A percentile compares a stretch with the other conserved stretches of the same genome.
Conservation (phyloP, 352 stramenopile species). For the Globisporangium sylvaticum region DNA sequence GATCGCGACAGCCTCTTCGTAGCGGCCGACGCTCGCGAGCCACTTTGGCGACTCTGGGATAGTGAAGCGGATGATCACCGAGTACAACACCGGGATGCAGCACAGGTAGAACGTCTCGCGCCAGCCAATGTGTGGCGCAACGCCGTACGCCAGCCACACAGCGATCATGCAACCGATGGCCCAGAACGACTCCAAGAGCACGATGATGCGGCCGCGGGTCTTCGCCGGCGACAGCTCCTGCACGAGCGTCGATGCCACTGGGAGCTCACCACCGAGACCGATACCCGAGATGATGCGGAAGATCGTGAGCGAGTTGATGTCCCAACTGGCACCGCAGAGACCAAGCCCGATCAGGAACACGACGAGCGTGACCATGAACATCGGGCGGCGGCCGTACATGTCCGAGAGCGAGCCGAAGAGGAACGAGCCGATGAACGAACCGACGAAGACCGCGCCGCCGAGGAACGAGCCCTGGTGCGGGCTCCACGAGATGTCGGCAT, state of each 20-base stretch:
- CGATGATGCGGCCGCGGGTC: constrained; percentile 58
- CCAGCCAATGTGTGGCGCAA: constrained; percentile 51
- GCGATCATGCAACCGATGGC: constrained; percentile 55
- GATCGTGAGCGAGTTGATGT: constrained; percentile 48
- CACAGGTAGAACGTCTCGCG: constrained; percentile 55
- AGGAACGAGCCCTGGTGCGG: constrained; percentile 37
- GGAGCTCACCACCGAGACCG: constrained; percentile 57
- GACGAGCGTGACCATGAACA: constrained; percentile 67
- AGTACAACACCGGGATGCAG: constrained; percentile 49
- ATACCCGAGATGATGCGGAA: constrained; percentile 65
- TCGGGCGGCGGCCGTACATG: constrained; percentile 56
- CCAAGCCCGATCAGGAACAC: constrained; percentile 50
- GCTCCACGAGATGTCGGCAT: constrained; percentile 39
- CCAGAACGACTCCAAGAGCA: constrained; percentile 68
- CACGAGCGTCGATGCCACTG: constrained; percentile 52
- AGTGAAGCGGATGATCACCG: constrained; percentile 40
- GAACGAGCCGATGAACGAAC: constrained; percentile 61
- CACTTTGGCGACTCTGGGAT: constrained; percentile 73
- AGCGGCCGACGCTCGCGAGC: constrained; percentile 59
- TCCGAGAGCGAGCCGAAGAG: constrained; percentile 54
- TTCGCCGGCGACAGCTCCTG: constrained; percentile 58
- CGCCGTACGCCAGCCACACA: constrained; percentile 43
- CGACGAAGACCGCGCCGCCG: constrained; percentile 50
- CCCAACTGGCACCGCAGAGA: constrained; percentile 44
- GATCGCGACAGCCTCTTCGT: constrained; percentile 53